Conservation (phyloP, 2,329 filamentous ascomycete genomes). For the Lachnellula willkommii region DNA sequence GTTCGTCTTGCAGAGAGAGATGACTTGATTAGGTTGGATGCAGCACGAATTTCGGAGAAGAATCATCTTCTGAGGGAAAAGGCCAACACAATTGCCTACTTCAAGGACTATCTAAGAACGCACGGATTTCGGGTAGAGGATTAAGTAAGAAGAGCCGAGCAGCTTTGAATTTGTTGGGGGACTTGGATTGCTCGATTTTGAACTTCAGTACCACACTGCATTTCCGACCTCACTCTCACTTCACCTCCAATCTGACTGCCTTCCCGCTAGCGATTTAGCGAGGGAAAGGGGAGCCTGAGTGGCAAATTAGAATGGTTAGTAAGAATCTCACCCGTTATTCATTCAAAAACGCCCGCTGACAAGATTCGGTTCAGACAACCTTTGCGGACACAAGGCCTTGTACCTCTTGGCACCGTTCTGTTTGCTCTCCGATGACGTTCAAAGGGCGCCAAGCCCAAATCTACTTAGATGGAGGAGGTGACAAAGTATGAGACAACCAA, state of each 20-base stretch:
- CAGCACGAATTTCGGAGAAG: constrained; percentile 17
- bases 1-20: constrained; percentile 15
- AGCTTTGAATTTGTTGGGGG: background rate
- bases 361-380: constrained; percentile 2
- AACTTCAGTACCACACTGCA: background rate
- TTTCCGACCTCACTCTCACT: background rate
- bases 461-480: background rate
- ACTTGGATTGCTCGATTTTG: background rate
- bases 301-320: background rate
- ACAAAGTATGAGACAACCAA: background rate
- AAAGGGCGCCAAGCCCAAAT: background rate
- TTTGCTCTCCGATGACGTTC: background rate
- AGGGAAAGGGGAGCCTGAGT: background rate
- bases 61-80: constrained; percentile 10
- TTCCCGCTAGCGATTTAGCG: background rate
- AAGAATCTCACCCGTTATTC: background rate
- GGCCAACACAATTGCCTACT: constrained; percentile 1
- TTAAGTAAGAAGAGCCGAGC: constrained; percentile 4
- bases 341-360: constrained; percentile 6
- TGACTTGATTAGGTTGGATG: constrained; percentile 9
- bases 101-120: constrained; percentile 13
- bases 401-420: background rate
- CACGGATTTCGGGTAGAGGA: constrained; percentile 18
- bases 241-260: background rate
- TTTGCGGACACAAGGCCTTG: too few species aligned